Evolutionary conservation across 2,329 filamentous ascomycete genomes (phyloP).

Genomic region (Ascochyta pisi): DNA sequence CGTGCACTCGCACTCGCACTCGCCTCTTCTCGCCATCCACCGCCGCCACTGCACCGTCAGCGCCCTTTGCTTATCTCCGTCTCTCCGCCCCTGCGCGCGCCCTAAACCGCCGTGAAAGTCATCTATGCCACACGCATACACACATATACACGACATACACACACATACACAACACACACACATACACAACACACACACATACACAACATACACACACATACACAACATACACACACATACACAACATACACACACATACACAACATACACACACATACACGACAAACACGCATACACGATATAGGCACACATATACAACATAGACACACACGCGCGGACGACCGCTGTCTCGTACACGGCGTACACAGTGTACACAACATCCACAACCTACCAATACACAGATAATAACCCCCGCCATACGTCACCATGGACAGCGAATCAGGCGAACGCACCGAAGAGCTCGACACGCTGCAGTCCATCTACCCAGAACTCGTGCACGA

Average conservation of each 20-base stretch:
- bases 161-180: background rate
- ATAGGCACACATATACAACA: background rate
- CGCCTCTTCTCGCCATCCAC: conserved; percentile 19
- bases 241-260: no score
- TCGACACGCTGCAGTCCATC: conserved; percentile 66
- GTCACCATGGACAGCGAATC: conserved; percentile 46
- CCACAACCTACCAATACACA: no score
- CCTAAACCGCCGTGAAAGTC: conserved; percentile 4
- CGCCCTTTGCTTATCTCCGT: conserved; percentile 25
- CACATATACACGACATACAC: background rate
- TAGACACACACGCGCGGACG: no score
- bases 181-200: background rate
- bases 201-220: no score
- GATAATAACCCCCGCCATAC: no score
- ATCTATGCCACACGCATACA: background rate
- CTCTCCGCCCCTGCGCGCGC: background rate
- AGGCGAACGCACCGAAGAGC: conserved; percentile 67
- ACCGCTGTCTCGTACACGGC: no score
- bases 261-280: no score
- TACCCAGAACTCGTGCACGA: conserved; percentile 66
- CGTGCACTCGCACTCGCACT: background rate
- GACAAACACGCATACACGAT: no score
- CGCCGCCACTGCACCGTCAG: conserved; percentile 18
- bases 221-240: no score
- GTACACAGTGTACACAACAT: no score